Evolutionary conservation across 768 basidiomycete species (phyloP), one percentile per base, ranked within the genome.

Genomic region (Suillus paluster): DNA sequence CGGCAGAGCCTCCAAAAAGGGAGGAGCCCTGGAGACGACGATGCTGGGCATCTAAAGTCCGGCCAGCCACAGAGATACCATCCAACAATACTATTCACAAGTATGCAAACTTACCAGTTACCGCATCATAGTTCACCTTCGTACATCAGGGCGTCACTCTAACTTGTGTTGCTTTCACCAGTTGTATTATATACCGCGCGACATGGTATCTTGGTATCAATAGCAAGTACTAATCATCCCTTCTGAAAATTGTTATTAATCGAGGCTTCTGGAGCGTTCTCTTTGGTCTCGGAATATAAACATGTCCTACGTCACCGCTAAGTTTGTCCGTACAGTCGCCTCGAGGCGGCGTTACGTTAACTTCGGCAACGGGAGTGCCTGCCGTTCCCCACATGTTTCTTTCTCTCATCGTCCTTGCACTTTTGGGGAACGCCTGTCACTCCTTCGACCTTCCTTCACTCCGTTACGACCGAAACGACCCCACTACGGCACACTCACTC

Each of bases 1-100:
- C 60, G n/a, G 64, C 65, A 67, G 23, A 63, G 41, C 67, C 57
- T 14, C 69, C 61, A 0, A 68, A 44, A 67, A 50, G 11, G n/a
- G 36, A 72, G 12, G 66, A 44, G 23, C 5, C 33, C n/a, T 70
- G 67, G 71, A 64, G 66, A 23, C 48, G 49, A 27, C 65, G 60
- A 62, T 68, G 66, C 36, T 76, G 74, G 74, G n/a, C 23, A 25
- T 55, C 58, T 61, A 6, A 70, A 69, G 15, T 23, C 59, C 12
- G 42, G 33, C 19, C 57, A 54, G 38, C 15, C 21, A 5, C 30
- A 8, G 25, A 39, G 17, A 19, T 55, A 39, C 38, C 53, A 17
- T 38, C 38, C 36, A 25, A 55, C 54, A 39, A 34, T 27, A 39
- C 12, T 17, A 55, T 55, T 55, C 54, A 39, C 23, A 25, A 38